These are phyloP conservation scores for Berkeleyomyces rouxiae DNA, from an alignment of 2,329 filamentous ascomycete species.

Conservation along the genomic window DNA sequence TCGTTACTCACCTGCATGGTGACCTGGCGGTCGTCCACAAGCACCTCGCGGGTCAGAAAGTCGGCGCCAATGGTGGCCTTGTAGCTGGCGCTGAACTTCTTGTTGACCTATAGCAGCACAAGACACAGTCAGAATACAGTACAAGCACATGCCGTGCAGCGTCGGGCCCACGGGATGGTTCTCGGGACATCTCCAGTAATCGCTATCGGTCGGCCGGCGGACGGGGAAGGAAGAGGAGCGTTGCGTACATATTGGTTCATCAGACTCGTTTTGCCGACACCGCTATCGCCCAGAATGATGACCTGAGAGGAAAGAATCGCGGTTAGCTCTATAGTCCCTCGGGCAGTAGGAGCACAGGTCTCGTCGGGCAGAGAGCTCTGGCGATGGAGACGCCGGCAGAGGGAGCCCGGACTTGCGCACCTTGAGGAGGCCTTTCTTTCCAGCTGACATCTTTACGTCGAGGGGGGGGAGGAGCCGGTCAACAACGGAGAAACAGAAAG, in stretches of 20 bases:
- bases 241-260: constrained; percentile 99
- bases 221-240: not conserved
- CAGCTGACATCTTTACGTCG: constrained; percentile 46
- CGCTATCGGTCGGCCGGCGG: not conserved
- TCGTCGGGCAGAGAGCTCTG: not conserved
- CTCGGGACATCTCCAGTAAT: not conserved
- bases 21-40: constrained; percentile 91
- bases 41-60: constrained; percentile 93
- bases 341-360: not conserved
- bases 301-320: constrained; percentile 43
- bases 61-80: constrained; percentile 98
- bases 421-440: constrained; percentile 86
- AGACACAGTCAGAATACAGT: not conserved
- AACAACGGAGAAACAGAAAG: not conserved
- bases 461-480: not conserved
- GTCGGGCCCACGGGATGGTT: not conserved
- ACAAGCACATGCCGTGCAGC: not conserved
- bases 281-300: constrained; percentile 96
- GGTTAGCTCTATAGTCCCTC: not conserved
- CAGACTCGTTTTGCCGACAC: constrained; percentile 97
- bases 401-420: constrained; percentile 28
- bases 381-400: constrained; percentile 8
- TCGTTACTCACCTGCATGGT: constrained; percentile 74
- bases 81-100: constrained; percentile 99
- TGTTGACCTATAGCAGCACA: constrained; percentile 65